phyloP scores from a whole-genome alignment of 306 rosid genomes.

The Vachellia pachyceras region DNA sequence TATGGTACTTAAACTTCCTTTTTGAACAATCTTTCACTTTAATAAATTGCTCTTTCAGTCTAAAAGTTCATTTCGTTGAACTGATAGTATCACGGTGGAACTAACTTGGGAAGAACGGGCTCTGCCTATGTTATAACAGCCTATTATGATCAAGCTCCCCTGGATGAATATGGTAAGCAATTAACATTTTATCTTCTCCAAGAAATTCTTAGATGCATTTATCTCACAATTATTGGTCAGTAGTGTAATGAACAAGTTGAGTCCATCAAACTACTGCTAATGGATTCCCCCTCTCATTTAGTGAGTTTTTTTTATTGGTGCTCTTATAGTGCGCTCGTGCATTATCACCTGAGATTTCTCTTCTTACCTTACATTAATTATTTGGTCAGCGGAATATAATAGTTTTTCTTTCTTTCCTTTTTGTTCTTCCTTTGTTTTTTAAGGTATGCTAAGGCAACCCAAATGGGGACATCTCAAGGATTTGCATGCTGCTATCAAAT shows the following conservation, averaged over 20 bases:
- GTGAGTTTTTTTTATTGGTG: neutral
- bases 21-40: neutral
- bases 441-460: conserved; percentile 76
- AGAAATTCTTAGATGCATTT: neutral
- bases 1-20: conserved; percentile 57
- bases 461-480: conserved; percentile 77
- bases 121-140: conserved; percentile 59
- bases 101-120: conserved; percentile 72
- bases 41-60: neutral
- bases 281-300: neutral
- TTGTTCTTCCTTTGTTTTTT: neutral
- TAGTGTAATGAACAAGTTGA: neutral
- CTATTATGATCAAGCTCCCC: conserved; percentile 79
- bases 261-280: neutral
- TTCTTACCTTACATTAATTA: no score
- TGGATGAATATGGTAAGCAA: conserved; percentile 74
- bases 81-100: conserved; percentile 79
- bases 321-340: neutral
- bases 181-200: neutral
- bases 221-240: neutral
- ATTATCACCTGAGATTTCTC: no score
- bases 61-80: conserved; percentile 3
- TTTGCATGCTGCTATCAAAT: conserved; percentile 62
- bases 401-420: neutral
- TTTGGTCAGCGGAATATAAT: neutral